Evolutionary conservation across 2,329 filamentous ascomycete genomes (phyloP).

Genomic region (Tolypocladium cylindrosporum): DNA sequence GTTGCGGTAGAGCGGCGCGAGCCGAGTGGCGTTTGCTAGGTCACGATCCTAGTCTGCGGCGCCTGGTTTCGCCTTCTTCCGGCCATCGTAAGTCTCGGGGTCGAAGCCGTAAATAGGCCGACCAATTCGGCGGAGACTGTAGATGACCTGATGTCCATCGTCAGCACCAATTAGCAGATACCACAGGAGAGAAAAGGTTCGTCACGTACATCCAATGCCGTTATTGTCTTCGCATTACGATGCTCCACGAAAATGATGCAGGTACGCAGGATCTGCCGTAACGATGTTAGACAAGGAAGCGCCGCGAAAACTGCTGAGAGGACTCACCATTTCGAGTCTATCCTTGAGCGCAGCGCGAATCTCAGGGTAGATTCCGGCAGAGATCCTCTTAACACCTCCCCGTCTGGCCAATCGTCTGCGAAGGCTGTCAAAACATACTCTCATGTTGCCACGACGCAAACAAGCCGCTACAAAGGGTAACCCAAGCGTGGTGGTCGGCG

Average conservation of each 20-base stretch:
- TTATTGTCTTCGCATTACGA: conserved; percentile 50
- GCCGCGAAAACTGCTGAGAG: background rate
- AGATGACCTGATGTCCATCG: conserved; percentile 37
- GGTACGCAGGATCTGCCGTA: conserved; percentile 39
- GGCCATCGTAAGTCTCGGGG: conserved; percentile 20
- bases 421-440: background rate
- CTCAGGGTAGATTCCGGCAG: conserved; percentile 53
- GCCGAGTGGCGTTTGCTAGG: background rate
- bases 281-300: background rate
- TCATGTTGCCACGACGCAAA: background rate
- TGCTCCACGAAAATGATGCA: conserved; percentile 44
- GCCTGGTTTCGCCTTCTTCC: conserved; percentile 3
- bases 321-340: conserved; percentile 36
- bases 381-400: conserved; percentile 69
- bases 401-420: conserved; percentile 59
- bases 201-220: conserved; percentile 46
- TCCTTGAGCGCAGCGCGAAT: conserved; percentile 39
- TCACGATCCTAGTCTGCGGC: background rate
- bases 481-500: too few species aligned
- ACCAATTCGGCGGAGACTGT: conserved; percentile 36
- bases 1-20: background rate
- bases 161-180: conserved; percentile 1
- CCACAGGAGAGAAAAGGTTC: too few species aligned
- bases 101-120: conserved; percentile 50
- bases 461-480: background rate